phyloP scores from a whole-genome alignment of 306 rosid genomes.

The Vigna trinervia region DNA sequence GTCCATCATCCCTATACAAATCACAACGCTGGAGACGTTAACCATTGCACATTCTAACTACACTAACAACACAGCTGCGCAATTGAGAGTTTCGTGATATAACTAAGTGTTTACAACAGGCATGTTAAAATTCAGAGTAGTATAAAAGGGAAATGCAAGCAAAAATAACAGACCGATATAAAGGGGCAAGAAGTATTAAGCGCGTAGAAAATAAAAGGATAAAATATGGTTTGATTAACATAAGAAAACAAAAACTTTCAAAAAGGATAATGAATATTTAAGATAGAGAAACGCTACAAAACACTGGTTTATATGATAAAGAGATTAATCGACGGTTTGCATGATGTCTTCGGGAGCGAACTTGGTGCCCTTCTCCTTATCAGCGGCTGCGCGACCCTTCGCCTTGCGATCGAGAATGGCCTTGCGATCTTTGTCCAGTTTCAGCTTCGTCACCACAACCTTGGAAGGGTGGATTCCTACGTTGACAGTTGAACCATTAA shows the following conservation, averaged over 20 bases:
- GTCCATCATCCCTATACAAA: no score
- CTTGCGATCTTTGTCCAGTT: slow-evolving; percentile 87
- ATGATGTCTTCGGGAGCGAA: slow-evolving; percentile 85
- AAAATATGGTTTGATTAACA: not conserved
- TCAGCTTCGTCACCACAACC: slow-evolving; percentile 75
- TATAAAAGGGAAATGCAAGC: not conserved
- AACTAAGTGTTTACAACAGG: not conserved
- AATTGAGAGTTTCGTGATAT: not conserved
- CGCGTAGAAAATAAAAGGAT: no score
- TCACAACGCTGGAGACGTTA: slow-evolving; percentile 42
- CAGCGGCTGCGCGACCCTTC: slow-evolving; percentile 86
- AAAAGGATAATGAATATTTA: not conserved
- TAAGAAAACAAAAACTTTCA: not conserved
- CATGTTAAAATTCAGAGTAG: not conserved
- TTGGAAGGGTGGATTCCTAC: slow-evolving; percentile 85
- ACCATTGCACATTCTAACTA: not conserved
- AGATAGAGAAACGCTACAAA: slow-evolving; percentile 31
- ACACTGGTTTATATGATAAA: not conserved
- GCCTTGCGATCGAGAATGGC: slow-evolving; percentile 88
- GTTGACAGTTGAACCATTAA: slow-evolving; percentile 86
- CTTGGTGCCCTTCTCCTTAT: slow-evolving; percentile 90
- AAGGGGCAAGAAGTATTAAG: not conserved
- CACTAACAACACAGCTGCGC: not conserved
- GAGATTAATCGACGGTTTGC: slow-evolving; percentile 75
- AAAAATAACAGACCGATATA: not conserved